phyloP scores from a whole-genome alignment of 352 stramenopile species.

The Halophytophthora batemanensis region DNA sequence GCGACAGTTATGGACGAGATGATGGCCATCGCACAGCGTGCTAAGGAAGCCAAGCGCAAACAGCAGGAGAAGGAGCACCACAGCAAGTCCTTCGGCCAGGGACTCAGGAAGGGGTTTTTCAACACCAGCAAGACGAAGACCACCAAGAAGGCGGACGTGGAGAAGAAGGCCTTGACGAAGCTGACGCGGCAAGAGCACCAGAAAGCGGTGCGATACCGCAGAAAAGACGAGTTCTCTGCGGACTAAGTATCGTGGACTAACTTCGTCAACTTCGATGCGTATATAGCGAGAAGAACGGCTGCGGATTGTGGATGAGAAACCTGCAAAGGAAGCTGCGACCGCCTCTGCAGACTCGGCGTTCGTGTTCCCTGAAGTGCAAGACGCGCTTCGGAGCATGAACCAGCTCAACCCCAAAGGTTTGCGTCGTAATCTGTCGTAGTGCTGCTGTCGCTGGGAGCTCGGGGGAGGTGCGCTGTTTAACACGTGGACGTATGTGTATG shows the following conservation, averaged over 20 bases:
- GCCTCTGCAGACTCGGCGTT: constrained; percentile 21
- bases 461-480: neutral
- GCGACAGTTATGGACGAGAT: constrained; percentile 79
- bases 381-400: constrained; percentile 53
- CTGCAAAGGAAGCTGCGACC: constrained; percentile 13
- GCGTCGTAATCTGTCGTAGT: neutral
- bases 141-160: constrained; percentile 8
- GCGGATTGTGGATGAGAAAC: constrained; percentile 25
- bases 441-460: neutral
- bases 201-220: constrained; percentile 8
- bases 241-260: constrained; percentile 4
- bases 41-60: constrained; percentile 47
- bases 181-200: constrained; percentile 9
- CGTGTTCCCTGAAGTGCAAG: constrained; percentile 77
- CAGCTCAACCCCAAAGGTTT: constrained; percentile 65
- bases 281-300: constrained; percentile 41
- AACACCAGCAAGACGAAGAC: constrained; percentile 14
- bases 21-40: constrained; percentile 43
- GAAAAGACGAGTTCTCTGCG: neutral
- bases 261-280: neutral
- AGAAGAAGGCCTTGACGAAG: constrained; percentile 5
- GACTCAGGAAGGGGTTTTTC: constrained; percentile 79
- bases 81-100: constrained; percentile 49
- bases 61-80: constrained; percentile 44
- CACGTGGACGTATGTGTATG: neutral